A percentile compares a stretch with the other conserved stretches of the same genome.
Conservation (phyloP, 371 early-diverging fungal species). For the Mortierella sp. region DNA sequence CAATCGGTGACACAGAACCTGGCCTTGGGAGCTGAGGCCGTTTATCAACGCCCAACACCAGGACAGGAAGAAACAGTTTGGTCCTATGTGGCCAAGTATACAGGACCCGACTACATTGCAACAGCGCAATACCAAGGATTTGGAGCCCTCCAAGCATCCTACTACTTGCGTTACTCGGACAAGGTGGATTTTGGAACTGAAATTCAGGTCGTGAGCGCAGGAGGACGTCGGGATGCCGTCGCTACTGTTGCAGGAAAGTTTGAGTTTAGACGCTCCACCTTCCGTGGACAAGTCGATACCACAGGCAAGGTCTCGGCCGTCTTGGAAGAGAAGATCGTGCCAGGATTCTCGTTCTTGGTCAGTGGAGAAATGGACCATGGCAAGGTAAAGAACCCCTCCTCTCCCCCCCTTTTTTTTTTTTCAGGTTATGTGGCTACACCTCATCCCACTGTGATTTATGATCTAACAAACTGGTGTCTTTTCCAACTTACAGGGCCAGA, state of each 20-base stretch:
- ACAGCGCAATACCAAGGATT: slow-evolving; percentile 86
- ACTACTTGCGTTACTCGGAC: slow-evolving; percentile 92
- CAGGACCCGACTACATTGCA: slow-evolving; percentile 78
- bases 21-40: slow-evolving; percentile 88
- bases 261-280: slow-evolving; percentile 91
- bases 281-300: slow-evolving; percentile 92
- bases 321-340: slow-evolving; percentile 95
- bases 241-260: slow-evolving; percentile 96
- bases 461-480: too few relatives aligned
- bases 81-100: slow-evolving; percentile 81
- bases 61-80: slow-evolving; percentile 84
- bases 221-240: slow-evolving; percentile 88
- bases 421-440: too few relatives aligned
- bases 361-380: slow-evolving; percentile 96
- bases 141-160: slow-evolving; percentile 89
- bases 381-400: slow-evolving; percentile 63
- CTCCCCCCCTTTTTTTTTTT: slow-evolving; percentile 33
- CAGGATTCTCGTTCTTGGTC: slow-evolving; percentile 91
- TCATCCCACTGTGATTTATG: too few relatives aligned
- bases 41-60: slow-evolving; percentile 87
- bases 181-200: slow-evolving; percentile 95
- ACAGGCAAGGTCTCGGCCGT: slow-evolving; percentile 88
- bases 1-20: slow-evolving; percentile 90
- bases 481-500: slow-evolving; percentile 65
- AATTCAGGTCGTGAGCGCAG: slow-evolving; percentile 83